Evolutionary conservation across 208 protist genomes (phyloP), one percentile per base, ranked within the genome.

Genomic region (Wallacemonas sp.): DNA sequence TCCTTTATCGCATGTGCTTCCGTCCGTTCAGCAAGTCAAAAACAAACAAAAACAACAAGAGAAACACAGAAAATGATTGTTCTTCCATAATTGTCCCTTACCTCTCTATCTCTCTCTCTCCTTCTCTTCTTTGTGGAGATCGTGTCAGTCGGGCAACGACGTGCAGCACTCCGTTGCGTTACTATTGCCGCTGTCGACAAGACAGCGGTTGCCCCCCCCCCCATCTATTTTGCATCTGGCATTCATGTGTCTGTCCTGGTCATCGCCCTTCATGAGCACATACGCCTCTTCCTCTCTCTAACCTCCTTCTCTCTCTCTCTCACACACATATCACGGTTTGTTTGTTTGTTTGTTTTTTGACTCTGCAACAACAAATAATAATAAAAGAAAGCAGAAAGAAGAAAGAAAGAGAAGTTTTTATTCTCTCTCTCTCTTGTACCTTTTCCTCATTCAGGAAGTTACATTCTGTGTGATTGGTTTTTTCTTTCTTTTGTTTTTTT

Each of bases 301-400:
- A n/a, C n/a, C n/a, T n/a, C 26, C 15, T 54, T 47, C 38, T 36
- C 38, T 61, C 36, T 8, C 11, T 24, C 39, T 66, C 42, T 6
- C 62, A 12, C 8, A 41, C 6, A 6, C 14, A 6, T 41, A 6
- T 41, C 30, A 44, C 22, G 28, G 14, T 44, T 39, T 70, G 36
- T 42, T 45, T 51, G 60, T 33, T 1, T 67, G 49, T 65, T 65
- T 38, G 17, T 55, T 66, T 45, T 66, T n/a, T 54, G 36, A 34
- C 49, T 51, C 33, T 61, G 69, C 44, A 75, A 75, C 33, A 66
- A 46, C 45, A 54, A 42, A 28, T 38, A 26, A 56, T 46, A 65
- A 46, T 0, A 64, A 53, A 64, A 26, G 49, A 58, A 64, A 64
- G 63, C 36, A 64, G 69, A 28, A 54, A 68, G n/a, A 61, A 68